phyloP scores from a whole-genome alignment of 805 yeast species.

The Saturnispora dispora region DNA sequence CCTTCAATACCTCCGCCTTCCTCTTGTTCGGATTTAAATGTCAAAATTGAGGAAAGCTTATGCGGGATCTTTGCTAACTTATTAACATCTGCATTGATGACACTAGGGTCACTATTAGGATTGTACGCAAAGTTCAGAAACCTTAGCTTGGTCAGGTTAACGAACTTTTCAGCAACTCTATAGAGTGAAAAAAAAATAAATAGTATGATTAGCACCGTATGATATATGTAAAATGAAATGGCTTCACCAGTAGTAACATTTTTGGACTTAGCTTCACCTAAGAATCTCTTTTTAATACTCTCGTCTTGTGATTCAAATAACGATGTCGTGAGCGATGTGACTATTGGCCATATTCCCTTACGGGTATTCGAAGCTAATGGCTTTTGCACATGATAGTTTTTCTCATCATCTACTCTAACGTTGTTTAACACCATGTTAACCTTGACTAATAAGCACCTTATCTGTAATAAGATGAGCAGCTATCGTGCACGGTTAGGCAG shows the following conservation, averaged over 20 bases:
- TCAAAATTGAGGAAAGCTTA: slow-evolving; percentile 66
- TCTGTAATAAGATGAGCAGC: not conserved
- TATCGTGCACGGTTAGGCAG: not conserved
- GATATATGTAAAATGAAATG: slow-evolving; percentile 31
- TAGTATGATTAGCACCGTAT: slow-evolving; percentile 40
- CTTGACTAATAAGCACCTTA: not conserved
- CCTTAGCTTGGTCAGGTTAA: slow-evolving; percentile 46
- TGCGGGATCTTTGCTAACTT: slow-evolving; percentile 69
- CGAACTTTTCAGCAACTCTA: slow-evolving; percentile 43
- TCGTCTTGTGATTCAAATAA: slow-evolving; percentile 16
- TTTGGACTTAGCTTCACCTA: not conserved
- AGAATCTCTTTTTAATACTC: slow-evolving; percentile 8
- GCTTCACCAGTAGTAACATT: slow-evolving; percentile 5
- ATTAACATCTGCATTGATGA: slow-evolving; percentile 75
- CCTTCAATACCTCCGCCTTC: slow-evolving; percentile 89
- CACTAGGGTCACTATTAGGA: slow-evolving; percentile 68
- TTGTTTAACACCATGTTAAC: not conserved
- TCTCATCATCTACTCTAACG: not conserved
- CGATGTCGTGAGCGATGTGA: slow-evolving; percentile 12
- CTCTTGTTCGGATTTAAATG: slow-evolving; percentile 62
- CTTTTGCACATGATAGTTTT: not conserved
- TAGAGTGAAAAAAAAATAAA: slow-evolving; percentile 49
- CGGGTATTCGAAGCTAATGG: not conserved
- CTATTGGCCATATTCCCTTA: not conserved
- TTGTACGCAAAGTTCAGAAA: slow-evolving; percentile 57